These are phyloP conservation scores for Tricholoma saponaceum DNA, from an alignment of 768 basidiomycete species.

Conservation along the genomic window DNA sequence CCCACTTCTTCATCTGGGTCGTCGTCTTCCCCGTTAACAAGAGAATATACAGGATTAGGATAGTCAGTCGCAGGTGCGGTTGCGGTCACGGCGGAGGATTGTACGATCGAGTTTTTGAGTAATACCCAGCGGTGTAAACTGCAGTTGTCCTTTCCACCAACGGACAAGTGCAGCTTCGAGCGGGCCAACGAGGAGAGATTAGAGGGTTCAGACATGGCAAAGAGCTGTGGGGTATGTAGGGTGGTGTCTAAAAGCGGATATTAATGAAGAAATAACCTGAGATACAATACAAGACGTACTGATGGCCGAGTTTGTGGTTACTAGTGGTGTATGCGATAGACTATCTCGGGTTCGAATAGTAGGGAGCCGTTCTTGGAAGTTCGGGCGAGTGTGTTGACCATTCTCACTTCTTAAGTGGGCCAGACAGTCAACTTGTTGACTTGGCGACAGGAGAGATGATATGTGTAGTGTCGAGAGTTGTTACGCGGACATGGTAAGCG, in stretches of 20 bases:
- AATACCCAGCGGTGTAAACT: slow-evolving; percentile 86
- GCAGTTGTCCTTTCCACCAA: slow-evolving; percentile 59
- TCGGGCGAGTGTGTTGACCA: slow-evolving; percentile 82
- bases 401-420: slow-evolving; percentile 40
- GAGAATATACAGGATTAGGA: slow-evolving; percentile 27
- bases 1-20: slow-evolving; percentile 42
- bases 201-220: slow-evolving; percentile 32
- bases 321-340: slow-evolving; percentile 76
- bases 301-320: slow-evolving; percentile 17
- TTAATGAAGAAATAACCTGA: background rate
- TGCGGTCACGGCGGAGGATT: slow-evolving; percentile 39
- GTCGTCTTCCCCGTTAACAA: slow-evolving; percentile 36
- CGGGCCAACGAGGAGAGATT: slow-evolving; percentile 63
- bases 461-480: slow-evolving; percentile 16
- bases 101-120: slow-evolving; percentile 77
- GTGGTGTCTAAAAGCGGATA: background rate
- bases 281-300: slow-evolving; percentile 5
- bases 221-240: slow-evolving; percentile 14
- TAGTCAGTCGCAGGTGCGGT: slow-evolving; percentile 27
- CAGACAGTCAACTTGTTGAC: slow-evolving; percentile 38
- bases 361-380: slow-evolving; percentile 83
- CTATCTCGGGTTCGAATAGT: slow-evolving; percentile 83
- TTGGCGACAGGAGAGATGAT: slow-evolving; percentile 31
- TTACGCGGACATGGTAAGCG: slow-evolving; percentile 43
- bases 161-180: slow-evolving; percentile 66